Evolutionary conservation across 148 eudicot genomes (phyloP), one percentile per base, ranked within the genome.

Genomic region (Dysphania ambrosioides): DNA sequence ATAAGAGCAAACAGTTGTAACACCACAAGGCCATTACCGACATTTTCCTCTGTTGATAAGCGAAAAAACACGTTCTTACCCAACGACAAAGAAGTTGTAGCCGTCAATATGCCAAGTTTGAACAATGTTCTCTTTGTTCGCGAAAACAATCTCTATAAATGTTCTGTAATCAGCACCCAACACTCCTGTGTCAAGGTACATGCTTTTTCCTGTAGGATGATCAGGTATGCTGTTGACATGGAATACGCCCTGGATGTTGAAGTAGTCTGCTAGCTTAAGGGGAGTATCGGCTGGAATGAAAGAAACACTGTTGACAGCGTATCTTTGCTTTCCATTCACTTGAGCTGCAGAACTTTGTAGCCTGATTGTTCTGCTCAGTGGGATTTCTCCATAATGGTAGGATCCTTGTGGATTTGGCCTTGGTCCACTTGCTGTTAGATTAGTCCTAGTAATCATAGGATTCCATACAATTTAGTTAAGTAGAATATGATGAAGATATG

Each of bases 371-470:
- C 91, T 83, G 7, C 42, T 81, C 30, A 89, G 34, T 9, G 80
- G 79, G 67, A 91, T 88, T 53, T 74, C 70, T 7, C 98, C 98
- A 40, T 93, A 91, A 72, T 87, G 98, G 83, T 88, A 93, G 0
- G 98, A 91, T 56, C 98, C 98, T 83, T 93, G 97, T 29, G 98
- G 98, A 74, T 93, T 93, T 13, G 97, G 97, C 69, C 97, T 90
- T 7, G 97, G 93, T 44, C 92, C 97, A 64, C 91, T 91, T 51
- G 98, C 98, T 16, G 96, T 91, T 44, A 93, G 81, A 62, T 93
- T 91, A n/a, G 91, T 88, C 90, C 96, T 89, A 29, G 34, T 71
- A 27, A 27, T 2, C 19, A 40, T 23, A 31, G n/a, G 16, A n/a
- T 64, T 21, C n/a, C 27, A 23, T 26, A 47, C 13, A 49, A 12